A percentile compares a stretch with the other conserved stretches of the same genome.
Evolutionary conservation across 2,329 filamentous ascomycete species (phyloP).

Genomic region (Calonectria hawksworthii): DNA sequence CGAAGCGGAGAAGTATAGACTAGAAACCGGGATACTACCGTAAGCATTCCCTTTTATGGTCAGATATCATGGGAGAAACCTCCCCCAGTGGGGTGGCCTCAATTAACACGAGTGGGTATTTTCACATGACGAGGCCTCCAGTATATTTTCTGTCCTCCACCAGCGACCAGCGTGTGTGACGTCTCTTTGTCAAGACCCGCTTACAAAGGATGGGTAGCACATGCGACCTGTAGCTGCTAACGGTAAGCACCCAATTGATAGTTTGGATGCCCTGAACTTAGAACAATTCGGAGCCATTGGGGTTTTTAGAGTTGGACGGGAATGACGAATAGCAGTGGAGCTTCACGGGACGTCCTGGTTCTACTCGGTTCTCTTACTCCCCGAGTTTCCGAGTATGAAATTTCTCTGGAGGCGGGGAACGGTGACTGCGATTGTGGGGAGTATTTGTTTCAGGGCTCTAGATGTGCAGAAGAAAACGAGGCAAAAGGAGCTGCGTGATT

Average conservation of each 20-base stretch:
- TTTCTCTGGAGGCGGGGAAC: conserved; percentile 15
- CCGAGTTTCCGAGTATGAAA: not conserved
- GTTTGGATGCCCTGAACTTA: not conserved
- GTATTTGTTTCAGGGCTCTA: not conserved
- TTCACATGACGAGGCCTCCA: conserved; percentile 9
- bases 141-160: not conserved
- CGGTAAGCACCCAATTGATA: conserved; percentile 6
- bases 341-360: not conserved
- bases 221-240: not conserved
- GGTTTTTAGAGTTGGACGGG: not conserved
- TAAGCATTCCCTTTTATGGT: not conserved
- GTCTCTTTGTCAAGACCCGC: not conserved
- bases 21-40: not conserved
- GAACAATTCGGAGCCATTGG: not conserved
- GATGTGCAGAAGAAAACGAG: not conserved
- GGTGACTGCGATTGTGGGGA: conserved; percentile 4
- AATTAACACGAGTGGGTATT: not conserved
- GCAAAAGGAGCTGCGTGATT: not conserved
- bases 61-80: not conserved
- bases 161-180: not conserved
- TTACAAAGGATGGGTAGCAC: conserved; percentile 1
- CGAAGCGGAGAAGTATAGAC: not conserved
- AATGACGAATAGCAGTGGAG: not conserved
- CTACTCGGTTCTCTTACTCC: not conserved
- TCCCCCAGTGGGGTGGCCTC: not conserved